phyloP scores from a whole-genome alignment of 345 rosid species.

The Pseudoturritis turrita region DNA sequence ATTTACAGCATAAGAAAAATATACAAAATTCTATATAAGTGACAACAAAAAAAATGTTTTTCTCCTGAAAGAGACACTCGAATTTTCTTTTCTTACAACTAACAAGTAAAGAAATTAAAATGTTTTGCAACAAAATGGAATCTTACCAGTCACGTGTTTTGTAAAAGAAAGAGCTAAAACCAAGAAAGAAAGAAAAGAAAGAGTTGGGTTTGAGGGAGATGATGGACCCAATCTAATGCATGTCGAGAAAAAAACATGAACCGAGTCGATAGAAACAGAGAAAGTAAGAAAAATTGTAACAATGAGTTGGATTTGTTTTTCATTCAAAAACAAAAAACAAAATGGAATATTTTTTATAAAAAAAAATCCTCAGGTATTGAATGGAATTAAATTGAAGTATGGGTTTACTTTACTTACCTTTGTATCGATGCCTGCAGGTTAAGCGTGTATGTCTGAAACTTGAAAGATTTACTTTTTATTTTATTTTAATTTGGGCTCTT shows the following conservation, averaged over 20 bases:
- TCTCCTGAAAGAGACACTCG: constrained; percentile 6
- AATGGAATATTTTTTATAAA: no score
- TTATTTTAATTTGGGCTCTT: no score
- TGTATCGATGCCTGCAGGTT: constrained; percentile 1
- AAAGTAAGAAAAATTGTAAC: not conserved
- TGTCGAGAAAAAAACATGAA: not conserved
- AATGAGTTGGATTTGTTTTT: no score
- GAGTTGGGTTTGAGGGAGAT: not conserved
- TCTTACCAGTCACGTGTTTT: constrained; percentile 17
- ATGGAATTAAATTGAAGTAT: not conserved
- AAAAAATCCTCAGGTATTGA: not conserved
- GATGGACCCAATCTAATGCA: constrained; percentile 14
- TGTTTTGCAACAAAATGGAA: constrained; percentile 8
- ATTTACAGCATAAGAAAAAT: not conserved
- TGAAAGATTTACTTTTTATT: not conserved
- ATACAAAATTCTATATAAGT: not conserved
- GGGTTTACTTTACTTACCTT: not conserved
- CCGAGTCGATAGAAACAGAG: not conserved
- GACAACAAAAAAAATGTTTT: not conserved
- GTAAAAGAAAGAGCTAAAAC: not conserved
- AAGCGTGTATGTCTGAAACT: not conserved
- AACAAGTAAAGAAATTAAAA: constrained; percentile 6
- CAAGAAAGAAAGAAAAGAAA: not conserved
- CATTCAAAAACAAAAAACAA: no score
- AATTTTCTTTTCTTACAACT: constrained; percentile 11